Conservation (phyloP, 768 basidiomycete genomes). For the Erythrobasidium yunnanense region DNA sequence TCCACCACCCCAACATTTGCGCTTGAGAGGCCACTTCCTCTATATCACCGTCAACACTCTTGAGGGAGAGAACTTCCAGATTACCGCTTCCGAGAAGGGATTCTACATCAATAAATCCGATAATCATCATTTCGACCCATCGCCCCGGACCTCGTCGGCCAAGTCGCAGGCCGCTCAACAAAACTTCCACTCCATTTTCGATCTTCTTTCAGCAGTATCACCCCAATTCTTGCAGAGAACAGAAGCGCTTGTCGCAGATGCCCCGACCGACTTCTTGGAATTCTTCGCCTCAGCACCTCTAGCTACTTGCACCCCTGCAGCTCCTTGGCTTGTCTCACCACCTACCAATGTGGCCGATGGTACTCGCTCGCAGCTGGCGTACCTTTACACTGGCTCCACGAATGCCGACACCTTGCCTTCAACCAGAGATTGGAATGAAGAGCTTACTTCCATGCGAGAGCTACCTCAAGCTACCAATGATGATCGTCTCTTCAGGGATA, state of each 20-base stretch:
- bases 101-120: conserved; percentile 44
- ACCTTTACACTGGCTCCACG: conserved; percentile 43
- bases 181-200: conserved; percentile 43
- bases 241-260: conserved; percentile 27
- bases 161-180: conserved; percentile 28
- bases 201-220: conserved; percentile 43
- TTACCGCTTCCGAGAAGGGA: conserved; percentile 44
- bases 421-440: conserved; percentile 47
- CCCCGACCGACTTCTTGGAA: conserved; percentile 29
- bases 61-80: conserved; percentile 44
- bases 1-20: conserved; percentile 44
- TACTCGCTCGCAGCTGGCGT: conserved; percentile 44
- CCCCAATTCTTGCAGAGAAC: conserved; percentile 39
- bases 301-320: conserved; percentile 43
- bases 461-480: conserved; percentile 40
- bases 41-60: conserved; percentile 44
- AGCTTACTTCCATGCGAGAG: conserved; percentile 44
- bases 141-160: conserved; percentile 38
- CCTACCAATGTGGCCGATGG: conserved; percentile 42
- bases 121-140: conserved; percentile 43
- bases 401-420: conserved; percentile 43
- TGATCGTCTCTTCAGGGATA: conserved; percentile 44
- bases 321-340: conserved; percentile 42
- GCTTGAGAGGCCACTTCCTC: conserved; percentile 44
- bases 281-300: conserved; percentile 43